A percentile compares a stretch with the other conserved stretches of the same genome.
Conservation (phyloP, 2,329 filamentous ascomycete genomes). For the Stagonosporopsis tanaceti region DNA sequence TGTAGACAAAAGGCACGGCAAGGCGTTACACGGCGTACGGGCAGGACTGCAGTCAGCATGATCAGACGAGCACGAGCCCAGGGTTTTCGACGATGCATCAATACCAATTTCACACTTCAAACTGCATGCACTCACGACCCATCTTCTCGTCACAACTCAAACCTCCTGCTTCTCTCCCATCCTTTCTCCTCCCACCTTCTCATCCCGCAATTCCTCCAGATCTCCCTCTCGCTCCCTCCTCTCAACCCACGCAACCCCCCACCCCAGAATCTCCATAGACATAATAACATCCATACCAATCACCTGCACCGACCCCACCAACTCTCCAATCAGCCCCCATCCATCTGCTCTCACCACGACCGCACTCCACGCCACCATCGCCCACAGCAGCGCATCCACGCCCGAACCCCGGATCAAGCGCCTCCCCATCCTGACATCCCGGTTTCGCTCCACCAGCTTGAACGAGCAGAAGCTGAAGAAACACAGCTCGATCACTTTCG, state of each 20-base stretch:
- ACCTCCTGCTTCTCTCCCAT: background rate
- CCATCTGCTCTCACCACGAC: background rate
- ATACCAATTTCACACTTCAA: slow-evolving; percentile 18
- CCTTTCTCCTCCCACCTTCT: background rate
- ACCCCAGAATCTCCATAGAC: background rate
- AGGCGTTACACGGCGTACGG: slow-evolving; percentile 22
- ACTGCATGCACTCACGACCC: background rate
- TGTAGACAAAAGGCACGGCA: slow-evolving; percentile 23
- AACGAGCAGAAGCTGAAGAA: background rate
- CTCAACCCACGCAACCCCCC: background rate
- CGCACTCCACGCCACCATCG: slow-evolving; percentile 1
- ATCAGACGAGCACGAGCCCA: slow-evolving; percentile 9
- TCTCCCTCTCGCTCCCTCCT: background rate
- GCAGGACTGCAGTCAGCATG: slow-evolving; percentile 7
- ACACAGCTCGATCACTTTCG: background rate
- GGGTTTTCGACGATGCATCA: slow-evolving; percentile 13
- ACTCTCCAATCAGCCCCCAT: background rate
- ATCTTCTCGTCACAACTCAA: background rate
- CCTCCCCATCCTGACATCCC: background rate
- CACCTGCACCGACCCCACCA: background rate
- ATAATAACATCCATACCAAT: background rate
- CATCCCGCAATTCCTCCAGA: background rate
- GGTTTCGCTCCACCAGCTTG: background rate
- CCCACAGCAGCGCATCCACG: slow-evolving; percentile 4
- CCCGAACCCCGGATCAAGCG: background rate